Evolutionary conservation across 2,329 filamentous ascomycete species (phyloP), one percentile per base, ranked within the genome.

Genomic region (Daldinia eschscholtzii): DNA sequence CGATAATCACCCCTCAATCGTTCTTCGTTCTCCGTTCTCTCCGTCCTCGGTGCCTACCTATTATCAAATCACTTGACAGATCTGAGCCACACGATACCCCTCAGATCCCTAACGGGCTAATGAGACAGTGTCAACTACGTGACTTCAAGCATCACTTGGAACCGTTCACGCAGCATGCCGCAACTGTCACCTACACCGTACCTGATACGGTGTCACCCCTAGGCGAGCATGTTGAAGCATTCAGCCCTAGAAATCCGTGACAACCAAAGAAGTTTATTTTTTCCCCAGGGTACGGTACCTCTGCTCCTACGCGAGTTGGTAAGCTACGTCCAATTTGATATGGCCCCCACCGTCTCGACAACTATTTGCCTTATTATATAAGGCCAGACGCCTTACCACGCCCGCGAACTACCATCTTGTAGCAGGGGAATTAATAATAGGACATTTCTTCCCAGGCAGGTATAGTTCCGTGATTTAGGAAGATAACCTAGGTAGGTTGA

Each of bases 201-300:
- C 30, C 58, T 28, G 18, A 60, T 66, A 70, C 65, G 59, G 59
- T 66, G 57, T 64, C 65, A 57, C 60, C 61, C 28, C 42, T 46
- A 50, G 48, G 10, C 33, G 46, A 42, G 5, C 18, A 62, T 62
- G 57, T 7, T 68, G 57, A 46, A 70, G 26, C 59, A 66, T 62
- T 68, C 68, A 68, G 68, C 65, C 65, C 68, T 68, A 68, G 68
- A 68, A 63, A 55, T 44, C 59, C 44, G 68, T 70, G 59, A 68
- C 68, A 61, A 42, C 60, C 50, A 48, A 55, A 10, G 62, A 62
- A 58, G 55, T 35, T 65, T 65, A 58, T 63, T 63, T 7, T 7
- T 26, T 57, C 30, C 15, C 35, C 39, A 20, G 23, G 20, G 20
- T 23, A 23, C 20, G 28, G 61, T 70, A 63, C 58, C 46, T 53